Conservation (phyloP, 345 rosid species). For the Eucalyptus cladocalyx region DNA sequence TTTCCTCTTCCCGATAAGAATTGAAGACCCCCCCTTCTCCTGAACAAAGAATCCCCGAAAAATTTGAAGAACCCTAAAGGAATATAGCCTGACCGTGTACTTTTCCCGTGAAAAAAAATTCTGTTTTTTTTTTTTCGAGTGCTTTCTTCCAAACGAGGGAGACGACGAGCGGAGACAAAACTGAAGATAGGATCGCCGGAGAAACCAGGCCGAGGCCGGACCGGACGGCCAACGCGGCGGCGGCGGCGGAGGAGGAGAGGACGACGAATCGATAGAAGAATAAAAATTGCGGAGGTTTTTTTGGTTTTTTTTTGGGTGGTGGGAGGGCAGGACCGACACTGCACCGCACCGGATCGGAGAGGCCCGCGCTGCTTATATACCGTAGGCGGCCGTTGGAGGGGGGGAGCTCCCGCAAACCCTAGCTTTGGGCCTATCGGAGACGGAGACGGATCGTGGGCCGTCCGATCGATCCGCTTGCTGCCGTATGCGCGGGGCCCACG, state of each 20-base stretch:
- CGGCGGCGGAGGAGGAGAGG: conserved; percentile 6
- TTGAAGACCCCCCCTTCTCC: not conserved
- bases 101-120: not conserved
- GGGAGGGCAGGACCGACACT: conserved; percentile 47
- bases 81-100: not conserved
- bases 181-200: conserved; percentile 17
- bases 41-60: not conserved
- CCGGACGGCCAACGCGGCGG: not conserved
- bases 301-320: not conserved
- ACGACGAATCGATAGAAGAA: not conserved
- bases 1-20: not conserved
- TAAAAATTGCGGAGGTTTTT: not conserved
- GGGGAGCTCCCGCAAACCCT: conserved; percentile 14
- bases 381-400: not conserved
- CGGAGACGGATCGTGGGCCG: not conserved
- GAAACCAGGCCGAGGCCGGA: conserved; percentile 1
- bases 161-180: not conserved
- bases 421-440: not conserved
- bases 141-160: not conserved
- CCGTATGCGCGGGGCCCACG: not conserved
- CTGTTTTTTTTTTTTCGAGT: not conserved
- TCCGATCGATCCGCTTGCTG: not conserved
- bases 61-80: not conserved
- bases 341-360: conserved; percentile 26
- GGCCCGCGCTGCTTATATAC: conserved; percentile 14